A percentile compares a stretch with the other conserved stretches of the same genome.
Conservation (phyloP, 1,139 yeast genomes). For the Wickerhamomyces sp. region DNA sequence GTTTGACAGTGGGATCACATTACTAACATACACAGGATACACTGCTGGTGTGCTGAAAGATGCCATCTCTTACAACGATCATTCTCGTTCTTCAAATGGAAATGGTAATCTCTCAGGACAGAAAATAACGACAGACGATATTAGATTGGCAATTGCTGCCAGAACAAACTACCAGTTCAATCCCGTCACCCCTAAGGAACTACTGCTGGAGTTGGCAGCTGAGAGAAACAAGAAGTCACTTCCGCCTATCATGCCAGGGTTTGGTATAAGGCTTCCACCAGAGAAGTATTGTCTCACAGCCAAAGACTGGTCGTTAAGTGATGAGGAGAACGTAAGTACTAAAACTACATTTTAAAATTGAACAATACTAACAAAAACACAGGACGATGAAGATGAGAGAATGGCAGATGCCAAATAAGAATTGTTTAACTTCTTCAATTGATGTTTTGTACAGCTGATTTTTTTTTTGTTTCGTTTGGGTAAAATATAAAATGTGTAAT, state of each 20-base stretch:
- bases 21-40: conserved; percentile 41
- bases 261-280: conserved; percentile 94
- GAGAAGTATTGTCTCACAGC: conserved; percentile 94
- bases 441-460: too few species aligned
- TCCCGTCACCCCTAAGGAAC: conserved; percentile 86
- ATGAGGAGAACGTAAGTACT: conserved; percentile 29
- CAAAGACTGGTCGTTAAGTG: conserved; percentile 62
- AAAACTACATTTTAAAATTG: background rate
- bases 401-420: conserved; percentile 16
- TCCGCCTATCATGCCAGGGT: conserved; percentile 88
- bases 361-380: conserved; percentile 5
- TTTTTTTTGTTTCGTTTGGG: conserved; percentile 1
- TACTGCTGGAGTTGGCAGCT: conserved; percentile 82
- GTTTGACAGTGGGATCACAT: background rate
- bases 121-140: conserved; percentile 77
- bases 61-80: conserved; percentile 85
- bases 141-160: conserved; percentile 89
- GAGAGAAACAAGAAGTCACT: conserved; percentile 86
- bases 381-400: conserved; percentile 16
- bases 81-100: conserved; percentile 45
- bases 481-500: too few species aligned
- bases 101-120: conserved; percentile 32
- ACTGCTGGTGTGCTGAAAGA: conserved; percentile 84
- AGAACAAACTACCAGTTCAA: conserved; percentile 91
- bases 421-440: too few species aligned